Evolutionary conservation across 768 basidiomycete genomes (phyloP).

Genomic region (Amanita rubescens): DNA sequence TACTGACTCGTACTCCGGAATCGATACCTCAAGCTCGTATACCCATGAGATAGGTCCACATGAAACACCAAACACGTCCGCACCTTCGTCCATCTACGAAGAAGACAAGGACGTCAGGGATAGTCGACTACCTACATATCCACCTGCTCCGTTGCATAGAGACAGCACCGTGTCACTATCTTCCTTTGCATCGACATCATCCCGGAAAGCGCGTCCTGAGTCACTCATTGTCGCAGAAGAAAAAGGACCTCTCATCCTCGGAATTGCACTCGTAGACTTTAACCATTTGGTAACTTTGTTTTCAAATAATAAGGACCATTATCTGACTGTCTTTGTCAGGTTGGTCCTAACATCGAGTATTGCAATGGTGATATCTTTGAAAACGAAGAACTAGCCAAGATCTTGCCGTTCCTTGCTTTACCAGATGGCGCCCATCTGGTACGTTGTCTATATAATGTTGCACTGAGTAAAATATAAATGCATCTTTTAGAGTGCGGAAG

Average conservation of each 20-base stretch:
- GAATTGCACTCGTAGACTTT: constrained; percentile 91
- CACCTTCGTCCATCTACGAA: constrained; percentile 39
- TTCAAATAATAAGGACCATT: neutral
- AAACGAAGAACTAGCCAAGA: constrained; percentile 77
- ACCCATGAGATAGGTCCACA: constrained; percentile 29
- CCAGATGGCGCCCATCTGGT: constrained; percentile 97
- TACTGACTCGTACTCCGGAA: constrained; percentile 47
- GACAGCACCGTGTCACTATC: constrained; percentile 49
- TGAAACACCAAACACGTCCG: constrained; percentile 47
- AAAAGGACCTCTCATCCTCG: constrained; percentile 61
- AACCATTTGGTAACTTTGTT: constrained; percentile 69
- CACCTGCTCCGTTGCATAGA: constrained; percentile 40
- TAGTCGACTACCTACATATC: constrained; percentile 44
- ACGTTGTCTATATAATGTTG: constrained; percentile 20
- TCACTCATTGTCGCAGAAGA: constrained; percentile 62
- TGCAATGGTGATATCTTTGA: constrained; percentile 71
- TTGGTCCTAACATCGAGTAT: constrained; percentile 90
- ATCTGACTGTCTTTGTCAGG: constrained; percentile 35
- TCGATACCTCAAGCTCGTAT: constrained; percentile 47
- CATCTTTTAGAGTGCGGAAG: constrained; percentile 64
- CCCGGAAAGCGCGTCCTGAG: constrained; percentile 71
- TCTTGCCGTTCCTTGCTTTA: constrained; percentile 90
- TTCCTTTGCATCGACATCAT: constrained; percentile 59
- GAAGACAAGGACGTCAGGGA: constrained; percentile 26
- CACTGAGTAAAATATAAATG: constrained; percentile 5